phyloP scores from a whole-genome alignment of 2,329 filamentous ascomycete species.

The Rosellinia necatrix region DNA sequence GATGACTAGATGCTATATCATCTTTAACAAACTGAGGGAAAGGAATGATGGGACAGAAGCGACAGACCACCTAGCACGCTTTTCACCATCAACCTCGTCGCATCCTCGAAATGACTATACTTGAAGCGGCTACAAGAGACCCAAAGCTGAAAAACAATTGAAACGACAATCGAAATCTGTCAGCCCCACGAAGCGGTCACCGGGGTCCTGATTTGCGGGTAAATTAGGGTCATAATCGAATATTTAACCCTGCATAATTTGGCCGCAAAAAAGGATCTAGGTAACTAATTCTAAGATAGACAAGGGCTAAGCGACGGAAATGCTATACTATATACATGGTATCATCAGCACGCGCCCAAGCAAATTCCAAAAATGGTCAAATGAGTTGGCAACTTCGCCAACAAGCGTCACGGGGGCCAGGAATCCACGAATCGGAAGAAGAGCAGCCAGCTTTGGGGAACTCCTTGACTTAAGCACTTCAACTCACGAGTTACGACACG shows the following conservation, averaged over 20 bases:
- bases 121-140: too few relatives aligned
- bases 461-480: not conserved
- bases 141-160: too few relatives aligned
- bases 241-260: too few relatives aligned
- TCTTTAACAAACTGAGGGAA: too few relatives aligned
- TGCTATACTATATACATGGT: constrained; percentile 29
- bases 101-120: too few relatives aligned
- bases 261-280: not conserved
- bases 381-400: not conserved
- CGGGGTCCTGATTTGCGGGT: not conserved
- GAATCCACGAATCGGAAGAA: not conserved
- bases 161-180: too few relatives aligned
- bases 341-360: constrained; percentile 14
- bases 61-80: too few relatives aligned
- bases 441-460: not conserved
- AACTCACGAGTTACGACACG: constrained; percentile 30
- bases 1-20: too few relatives aligned
- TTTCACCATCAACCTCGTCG: not conserved
- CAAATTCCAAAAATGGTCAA: not conserved
- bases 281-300: not conserved
- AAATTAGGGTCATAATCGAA: not conserved
- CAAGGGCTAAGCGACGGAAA: not conserved
- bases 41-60: too few relatives aligned
- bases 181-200: too few relatives aligned
- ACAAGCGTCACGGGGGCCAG: not conserved